These are phyloP conservation scores for Russula brevipes DNA, from an alignment of 768 basidiomycete genomes.

Conservation along the genomic window DNA sequence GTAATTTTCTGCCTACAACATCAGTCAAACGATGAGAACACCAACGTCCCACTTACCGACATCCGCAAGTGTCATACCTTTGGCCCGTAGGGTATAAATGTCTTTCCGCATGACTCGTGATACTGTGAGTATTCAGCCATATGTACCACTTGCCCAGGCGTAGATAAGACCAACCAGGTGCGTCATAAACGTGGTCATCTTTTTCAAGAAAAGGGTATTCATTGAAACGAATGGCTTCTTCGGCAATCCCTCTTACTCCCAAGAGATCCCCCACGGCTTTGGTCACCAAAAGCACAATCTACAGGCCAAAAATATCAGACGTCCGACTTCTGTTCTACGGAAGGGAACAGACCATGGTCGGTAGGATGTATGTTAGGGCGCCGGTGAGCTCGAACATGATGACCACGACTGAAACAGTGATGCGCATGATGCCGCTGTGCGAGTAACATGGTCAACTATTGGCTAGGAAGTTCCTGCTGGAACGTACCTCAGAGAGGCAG, in stretches of 20 bases:
- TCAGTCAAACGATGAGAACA: not conserved
- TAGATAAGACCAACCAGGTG: constrained; percentile 58
- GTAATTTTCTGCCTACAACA: constrained; percentile 44
- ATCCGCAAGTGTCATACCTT: constrained; percentile 70
- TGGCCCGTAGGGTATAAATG: constrained; percentile 63
- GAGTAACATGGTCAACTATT: not conserved
- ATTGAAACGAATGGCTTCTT: constrained; percentile 95
- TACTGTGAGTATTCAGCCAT: constrained; percentile 42
- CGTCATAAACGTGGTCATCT: constrained; percentile 88
- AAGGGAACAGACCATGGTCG: constrained; percentile 75
- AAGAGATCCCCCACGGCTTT: constrained; percentile 96
- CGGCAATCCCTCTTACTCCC: constrained; percentile 90
- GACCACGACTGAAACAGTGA: constrained; percentile 96
- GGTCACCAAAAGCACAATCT: constrained; percentile 96
- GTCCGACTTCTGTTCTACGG: constrained; percentile 19
- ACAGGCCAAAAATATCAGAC: constrained; percentile 9
- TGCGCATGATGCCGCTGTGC: constrained; percentile 86
- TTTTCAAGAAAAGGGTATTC: constrained; percentile 97
- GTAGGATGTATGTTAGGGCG: constrained; percentile 92
- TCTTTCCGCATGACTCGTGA: constrained; percentile 87
- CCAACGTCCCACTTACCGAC: constrained; percentile 53
- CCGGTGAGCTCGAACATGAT: constrained; percentile 99
- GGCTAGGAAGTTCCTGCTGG: not conserved
- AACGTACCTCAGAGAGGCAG: constrained; percentile 82
- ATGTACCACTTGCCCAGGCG: not conserved